These are phyloP conservation scores for Zelonia costaricensis DNA, from an alignment of 208 protist genomes.

Conservation along the genomic window DNA sequence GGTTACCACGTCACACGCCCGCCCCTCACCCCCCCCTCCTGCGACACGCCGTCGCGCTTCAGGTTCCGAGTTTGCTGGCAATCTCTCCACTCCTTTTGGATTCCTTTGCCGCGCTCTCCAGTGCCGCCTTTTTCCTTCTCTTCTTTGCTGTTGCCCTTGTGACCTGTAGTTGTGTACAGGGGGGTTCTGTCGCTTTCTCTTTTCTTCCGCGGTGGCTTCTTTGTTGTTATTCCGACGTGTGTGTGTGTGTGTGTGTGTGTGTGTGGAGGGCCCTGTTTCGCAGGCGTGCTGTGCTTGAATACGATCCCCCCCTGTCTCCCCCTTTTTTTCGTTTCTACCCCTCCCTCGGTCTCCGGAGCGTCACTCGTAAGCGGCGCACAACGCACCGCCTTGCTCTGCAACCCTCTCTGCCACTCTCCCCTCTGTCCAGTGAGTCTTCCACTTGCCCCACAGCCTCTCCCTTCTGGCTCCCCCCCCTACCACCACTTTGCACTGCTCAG, in stretches of 20 bases:
- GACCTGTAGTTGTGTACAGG: neutral
- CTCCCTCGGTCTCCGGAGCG: too few relatives aligned
- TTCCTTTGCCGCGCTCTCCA: neutral
- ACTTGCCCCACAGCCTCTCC: too few relatives aligned
- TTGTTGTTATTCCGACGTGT: conserved; percentile 3
- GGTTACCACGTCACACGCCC: neutral
- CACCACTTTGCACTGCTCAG: too few relatives aligned
- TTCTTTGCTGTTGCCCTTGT: neutral
- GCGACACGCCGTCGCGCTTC: too few relatives aligned
- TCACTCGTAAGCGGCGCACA: too few relatives aligned
- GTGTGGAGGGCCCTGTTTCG: too few relatives aligned
- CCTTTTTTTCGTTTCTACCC: conserved; percentile 3
- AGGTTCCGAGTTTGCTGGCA: neutral
- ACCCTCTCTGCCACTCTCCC: too few relatives aligned
- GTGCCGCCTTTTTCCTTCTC: neutral
- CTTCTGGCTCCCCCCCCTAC: neutral
- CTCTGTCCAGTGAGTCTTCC: too few relatives aligned
- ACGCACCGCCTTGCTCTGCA: too few relatives aligned
- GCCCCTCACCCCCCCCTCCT: neutral
- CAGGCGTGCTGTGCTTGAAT: too few relatives aligned
- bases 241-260: neutral
- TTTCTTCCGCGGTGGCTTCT: neutral
- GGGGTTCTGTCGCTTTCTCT: neutral
- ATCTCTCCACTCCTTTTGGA: conserved; percentile 4
- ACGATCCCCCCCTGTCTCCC: too few relatives aligned